Base-by-base conservation (phyloP, 179 eudicot genomes). In the Drosera spatulata region DNA sequence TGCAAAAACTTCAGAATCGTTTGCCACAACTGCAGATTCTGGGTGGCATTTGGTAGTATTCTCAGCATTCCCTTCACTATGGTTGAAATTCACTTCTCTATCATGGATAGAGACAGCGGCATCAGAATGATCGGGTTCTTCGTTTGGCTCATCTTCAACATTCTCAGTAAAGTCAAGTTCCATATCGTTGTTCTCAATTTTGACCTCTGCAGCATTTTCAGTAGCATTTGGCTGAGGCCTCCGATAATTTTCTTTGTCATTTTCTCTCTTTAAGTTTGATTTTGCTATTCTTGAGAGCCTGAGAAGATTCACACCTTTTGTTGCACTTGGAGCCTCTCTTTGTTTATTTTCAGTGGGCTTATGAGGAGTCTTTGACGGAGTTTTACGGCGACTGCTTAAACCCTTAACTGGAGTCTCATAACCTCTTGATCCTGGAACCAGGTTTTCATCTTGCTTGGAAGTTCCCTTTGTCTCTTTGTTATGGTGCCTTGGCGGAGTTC, bases 261-360 rank as follows among this genome's bases (percentile, higher is more conserved):
- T 90, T 73, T 94, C 95, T 67, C 85, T 82, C 42, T 80, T 81
- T 62, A 90, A 69, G 70, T 94, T 94, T 63, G 94, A 70, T 74
- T 90, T 94, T 58, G 97, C 99, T 57, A 94, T 94, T 71, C 95
- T 86, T 58, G 99, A 94, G 52, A 94, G 88, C 65, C 99, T 74
- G 56, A 94, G 69, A 71, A 94, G 82, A 75, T 94, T 90, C 58
- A 86, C 80, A 58, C 81, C 88, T 63, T 69, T 77, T 45, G 79
- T 71, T 75, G 66, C 75, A 62, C 68, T 74, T n/a, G 82, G 65
- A 61, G 75, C 73, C 62, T 75, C 85, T 59, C 69, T 69, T 49
- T 68, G 80, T 74, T 80, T 91, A 71, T 79, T 88, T 61, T 83
- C 86, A 58, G 46, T 69, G 41, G 66, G 64, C 73, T 75, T 83